Conservation (phyloP, 1,284 basidiomycete genomes). For the Pseudozyma tsukubaensis region DNA sequence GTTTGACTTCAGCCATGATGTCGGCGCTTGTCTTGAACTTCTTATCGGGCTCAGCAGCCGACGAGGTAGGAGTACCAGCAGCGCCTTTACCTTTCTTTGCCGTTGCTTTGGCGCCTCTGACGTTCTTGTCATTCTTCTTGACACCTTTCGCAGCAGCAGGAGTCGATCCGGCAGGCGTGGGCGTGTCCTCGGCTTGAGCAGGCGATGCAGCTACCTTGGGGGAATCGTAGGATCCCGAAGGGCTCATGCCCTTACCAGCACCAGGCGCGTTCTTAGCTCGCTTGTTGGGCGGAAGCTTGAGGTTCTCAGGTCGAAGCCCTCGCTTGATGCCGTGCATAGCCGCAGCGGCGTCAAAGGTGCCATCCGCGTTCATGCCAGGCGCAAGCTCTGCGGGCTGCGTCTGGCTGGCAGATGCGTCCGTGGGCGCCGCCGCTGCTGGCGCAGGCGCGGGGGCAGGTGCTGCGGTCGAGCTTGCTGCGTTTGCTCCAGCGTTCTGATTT, state of each 20-base stretch:
- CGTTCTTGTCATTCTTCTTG: slow-evolving; percentile 42
- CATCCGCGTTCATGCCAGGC: slow-evolving; percentile 28
- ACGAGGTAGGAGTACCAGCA: slow-evolving; percentile 40
- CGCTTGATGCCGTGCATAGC: slow-evolving; percentile 60
- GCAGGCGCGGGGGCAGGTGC: slow-evolving; percentile 13
- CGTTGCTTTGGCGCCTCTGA: slow-evolving; percentile 28
- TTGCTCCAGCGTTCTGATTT: slow-evolving; percentile 4
- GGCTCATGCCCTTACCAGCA: slow-evolving; percentile 34
- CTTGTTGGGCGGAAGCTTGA: slow-evolving; percentile 64
- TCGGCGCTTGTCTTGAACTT: slow-evolving; percentile 61
- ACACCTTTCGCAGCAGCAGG: slow-evolving; percentile 50
- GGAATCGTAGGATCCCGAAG: slow-evolving; percentile 44
- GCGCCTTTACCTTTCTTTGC: slow-evolving; percentile 54
- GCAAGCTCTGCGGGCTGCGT: slow-evolving; percentile 17
- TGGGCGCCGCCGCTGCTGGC: slow-evolving; percentile 18
- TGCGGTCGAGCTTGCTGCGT: slow-evolving; percentile 2
- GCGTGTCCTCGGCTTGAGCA: slow-evolving; percentile 43
- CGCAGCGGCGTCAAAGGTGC: slow-evolving; percentile 45
- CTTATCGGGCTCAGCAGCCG: slow-evolving; percentile 47
- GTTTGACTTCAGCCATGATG: slow-evolving; percentile 65
- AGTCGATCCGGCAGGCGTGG: slow-evolving; percentile 52
- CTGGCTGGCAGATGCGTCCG: slow-evolving; percentile 15
- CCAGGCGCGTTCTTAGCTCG: slow-evolving; percentile 46
- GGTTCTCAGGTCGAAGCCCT: slow-evolving; percentile 62
- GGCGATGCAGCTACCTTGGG: slow-evolving; percentile 50